Evolutionary conservation across 2,329 filamentous ascomycete species (phyloP).

Genomic region (Trichoderma hamatum): DNA sequence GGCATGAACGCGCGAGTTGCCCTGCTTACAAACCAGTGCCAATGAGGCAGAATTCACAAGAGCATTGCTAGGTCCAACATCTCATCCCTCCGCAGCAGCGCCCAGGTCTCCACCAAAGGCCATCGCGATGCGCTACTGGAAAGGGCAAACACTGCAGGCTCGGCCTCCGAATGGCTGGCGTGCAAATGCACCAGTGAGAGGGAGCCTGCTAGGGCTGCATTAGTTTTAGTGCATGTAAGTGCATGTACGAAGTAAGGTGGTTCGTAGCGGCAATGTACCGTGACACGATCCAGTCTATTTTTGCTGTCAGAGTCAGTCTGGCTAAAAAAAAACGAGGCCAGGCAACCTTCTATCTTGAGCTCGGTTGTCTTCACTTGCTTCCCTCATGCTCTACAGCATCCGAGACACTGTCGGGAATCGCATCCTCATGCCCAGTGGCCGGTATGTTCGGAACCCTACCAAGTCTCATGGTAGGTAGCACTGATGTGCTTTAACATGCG

Average conservation of each 20-base stretch:
- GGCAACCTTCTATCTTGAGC: background rate
- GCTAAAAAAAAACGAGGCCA: background rate
- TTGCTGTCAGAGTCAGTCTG: background rate
- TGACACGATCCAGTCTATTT: background rate
- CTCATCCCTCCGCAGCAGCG: conserved; percentile 7
- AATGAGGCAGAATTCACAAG: conserved; percentile 12
- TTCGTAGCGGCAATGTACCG: background rate
- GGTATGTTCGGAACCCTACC: conserved; percentile 2
- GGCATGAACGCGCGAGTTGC: background rate
- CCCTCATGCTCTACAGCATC: background rate
- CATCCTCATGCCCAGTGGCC: background rate
- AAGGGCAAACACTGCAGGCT: background rate
- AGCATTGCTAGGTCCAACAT: background rate
- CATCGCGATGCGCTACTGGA: background rate
- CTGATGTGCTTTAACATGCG: background rate
- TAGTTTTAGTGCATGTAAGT: background rate
- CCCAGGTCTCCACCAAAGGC: conserved; percentile 8
- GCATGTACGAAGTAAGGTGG: background rate
- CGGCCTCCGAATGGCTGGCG: background rate
- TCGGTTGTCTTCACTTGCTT: background rate
- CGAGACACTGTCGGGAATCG: background rate
- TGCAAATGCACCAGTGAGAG: background rate
- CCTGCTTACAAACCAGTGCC: conserved; percentile 10
- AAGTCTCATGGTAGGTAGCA: background rate
- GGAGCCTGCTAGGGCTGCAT: background rate